Base-by-base conservation (phyloP, 2,329 filamentous ascomycete species). In the Dryadomyces sulphureus region DNA sequence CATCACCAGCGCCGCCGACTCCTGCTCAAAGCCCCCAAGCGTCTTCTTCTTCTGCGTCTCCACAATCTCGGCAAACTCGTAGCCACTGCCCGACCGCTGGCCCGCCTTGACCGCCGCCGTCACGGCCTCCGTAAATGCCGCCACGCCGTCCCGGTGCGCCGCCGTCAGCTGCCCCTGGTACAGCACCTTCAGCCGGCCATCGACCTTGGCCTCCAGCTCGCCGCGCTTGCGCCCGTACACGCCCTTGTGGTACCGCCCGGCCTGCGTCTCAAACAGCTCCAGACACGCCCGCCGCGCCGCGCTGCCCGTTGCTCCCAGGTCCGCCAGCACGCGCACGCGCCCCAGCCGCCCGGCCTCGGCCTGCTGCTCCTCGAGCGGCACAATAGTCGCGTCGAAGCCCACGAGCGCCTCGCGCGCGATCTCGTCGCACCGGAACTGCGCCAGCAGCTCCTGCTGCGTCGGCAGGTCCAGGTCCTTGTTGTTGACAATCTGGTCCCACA, bases 401-500 rank as follows among this genome's bases (percentile, higher is more conserved):
- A 88, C 65, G 48, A 94, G 70, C 12, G 94, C 92, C 59, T 95
- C 90, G 52, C 89, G 76, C 35, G 88, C 77, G 48, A 98, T 98
- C 65, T 98, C 92, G 60, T 98, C 92, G 62, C 92, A 98, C 54
- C 92, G 79, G 68, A 96, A 98, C 62, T 98, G 92, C 11, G 92
- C 92, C 45, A 98, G 73, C 40, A 98, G 73, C 62, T 98, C 92
- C 65, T 98, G 92, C 61, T 98, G 92, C 0, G 92, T 96, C 4
- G 92, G 92, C 49, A 98, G 65, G 63, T 98, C 92, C 46, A 98
- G 72, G 58, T 98, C 92, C 65, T 98, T 98, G 72, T 98, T 98
- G 69, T 90, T 84, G 56, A 94, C 89, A 59, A 98, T 98, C 65
- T 96, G 90, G 57, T 96, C 89, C 92, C 92, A 98, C 39, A 98